These are phyloP conservation scores for Quercus agrifolia DNA, from an alignment of 306 rosid species.

Conservation along the genomic window DNA sequence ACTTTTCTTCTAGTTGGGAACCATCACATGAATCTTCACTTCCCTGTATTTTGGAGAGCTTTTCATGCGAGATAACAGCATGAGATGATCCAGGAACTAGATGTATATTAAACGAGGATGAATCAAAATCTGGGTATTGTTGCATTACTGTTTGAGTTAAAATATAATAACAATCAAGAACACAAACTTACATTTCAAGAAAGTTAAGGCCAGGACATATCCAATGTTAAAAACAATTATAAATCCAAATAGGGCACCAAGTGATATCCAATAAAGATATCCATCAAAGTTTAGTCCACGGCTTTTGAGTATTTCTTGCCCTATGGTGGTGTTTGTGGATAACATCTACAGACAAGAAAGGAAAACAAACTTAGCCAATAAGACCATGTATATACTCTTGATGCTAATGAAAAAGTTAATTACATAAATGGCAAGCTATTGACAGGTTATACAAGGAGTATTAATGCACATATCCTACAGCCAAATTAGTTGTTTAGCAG, in stretches of 20 bases:
- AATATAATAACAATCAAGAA: neutral
- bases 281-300: slow-evolving; percentile 35
- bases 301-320: slow-evolving; percentile 22
- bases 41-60: slow-evolving; percentile 22
- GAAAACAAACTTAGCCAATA: neutral
- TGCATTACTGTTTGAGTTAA: neutral
- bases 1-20: neutral
- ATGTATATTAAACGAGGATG: neutral
- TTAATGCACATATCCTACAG: too few relatives aligned
- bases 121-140: neutral
- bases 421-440: neutral
- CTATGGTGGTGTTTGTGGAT: slow-evolving; percentile 19
- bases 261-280: slow-evolving; percentile 37
- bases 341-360: slow-evolving; percentile 8
- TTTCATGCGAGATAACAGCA: slow-evolving; percentile 33
- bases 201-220: slow-evolving; percentile 34
- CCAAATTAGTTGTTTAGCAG: too few relatives aligned
- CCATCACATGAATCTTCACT: neutral
- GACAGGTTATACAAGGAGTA: too few relatives aligned
- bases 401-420: neutral
- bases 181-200: slow-evolving; percentile 34
- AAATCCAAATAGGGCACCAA: slow-evolving; percentile 41
- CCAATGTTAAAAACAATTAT: slow-evolving; percentile 34
- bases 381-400: neutral
- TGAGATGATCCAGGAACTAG: slow-evolving; percentile 44